Evolutionary conservation across 2,329 filamentous ascomycete species (phyloP), one percentile per base, ranked within the genome.

Genomic region (Pestalotiopsis sp.): DNA sequence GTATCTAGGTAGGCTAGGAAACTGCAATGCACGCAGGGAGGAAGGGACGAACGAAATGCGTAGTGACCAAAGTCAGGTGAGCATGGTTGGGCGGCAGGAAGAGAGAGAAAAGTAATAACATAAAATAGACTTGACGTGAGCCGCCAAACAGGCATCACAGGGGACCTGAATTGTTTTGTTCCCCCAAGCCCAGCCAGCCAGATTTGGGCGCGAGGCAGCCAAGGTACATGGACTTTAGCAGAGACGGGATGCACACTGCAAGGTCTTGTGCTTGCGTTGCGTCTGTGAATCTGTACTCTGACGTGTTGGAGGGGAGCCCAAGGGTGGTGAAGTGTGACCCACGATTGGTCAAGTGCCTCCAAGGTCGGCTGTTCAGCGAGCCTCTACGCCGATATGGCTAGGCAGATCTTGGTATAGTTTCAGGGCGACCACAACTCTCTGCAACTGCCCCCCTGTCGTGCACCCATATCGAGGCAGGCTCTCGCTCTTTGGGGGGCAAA

Each of bases 331-430:
- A 60, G 38, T 23, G 52, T 41, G 65, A 45, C 36, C n/a, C 13
- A 14, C 38, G 52, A 66, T 66, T 66, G 65, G 65, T 61, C 65
- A 49, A 12, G 14, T 12, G n/a, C 38, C 61, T 27, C 61, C 27
- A n/a, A 49, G 38, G 61, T 64, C 64, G 64, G 45, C 31, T 57
- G 64, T 40, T 31, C 64, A 66, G 36, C 36, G 31, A 17, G 23
- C 27, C 13, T 58, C 64, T 20, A 23, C 64, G 52, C 64, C 64
- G 38, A 45, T n/a, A 52, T 40, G 17, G 31, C 66, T 63, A 67
- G 45, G 58, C 66, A 38, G 40, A 62, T 67, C 25, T 62, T n/a
- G 66, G 66, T 56, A 62, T 62, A 63, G 66, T n/a, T 40, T 45
- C 66, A 67, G 66, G 66, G 66, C 66, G 36, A 38, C 14, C 59